Evolutionary conservation across 495 filamentous ascomycete genomes (phyloP).

Genomic region (Penicillium robsamsonii): DNA sequence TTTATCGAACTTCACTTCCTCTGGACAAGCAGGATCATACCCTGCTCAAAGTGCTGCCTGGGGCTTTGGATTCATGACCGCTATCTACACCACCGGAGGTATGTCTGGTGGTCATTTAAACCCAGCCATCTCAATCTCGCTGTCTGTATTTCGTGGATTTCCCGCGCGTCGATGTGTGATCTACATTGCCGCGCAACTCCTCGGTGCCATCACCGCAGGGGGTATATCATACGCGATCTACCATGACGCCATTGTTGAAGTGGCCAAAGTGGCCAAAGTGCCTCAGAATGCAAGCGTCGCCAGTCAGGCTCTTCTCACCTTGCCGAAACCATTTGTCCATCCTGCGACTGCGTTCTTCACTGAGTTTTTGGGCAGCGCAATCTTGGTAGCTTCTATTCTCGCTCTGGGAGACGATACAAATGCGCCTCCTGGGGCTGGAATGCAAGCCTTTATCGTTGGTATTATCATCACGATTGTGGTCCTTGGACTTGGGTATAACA

Average conservation of each 20-base stretch:
- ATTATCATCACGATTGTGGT: conserved; percentile 13
- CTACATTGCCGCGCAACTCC: conserved; percentile 47
- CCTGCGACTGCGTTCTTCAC: conserved; percentile 43
- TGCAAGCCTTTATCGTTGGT: conserved; percentile 26
- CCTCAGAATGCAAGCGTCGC: conserved; percentile 27
- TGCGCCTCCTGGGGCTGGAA: conserved; percentile 25
- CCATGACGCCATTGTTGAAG: conserved; percentile 36
- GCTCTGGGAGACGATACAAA: conserved; percentile 28
- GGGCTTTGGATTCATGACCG: conserved; percentile 48
- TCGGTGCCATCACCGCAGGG: conserved; percentile 47
- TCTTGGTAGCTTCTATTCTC: conserved; percentile 22
- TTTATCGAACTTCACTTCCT: conserved; percentile 9
- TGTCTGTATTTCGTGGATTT: conserved; percentile 53
- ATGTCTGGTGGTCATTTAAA: conserved; percentile 57
- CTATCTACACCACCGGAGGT: conserved; percentile 52
- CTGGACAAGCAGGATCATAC: conserved; percentile 15
- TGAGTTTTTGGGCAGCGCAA: conserved; percentile 23
- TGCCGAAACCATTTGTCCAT: conserved; percentile 50
- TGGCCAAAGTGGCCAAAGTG: conserved; percentile 19
- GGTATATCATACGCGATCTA: conserved; percentile 48
- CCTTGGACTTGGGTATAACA: conserved; percentile 23
- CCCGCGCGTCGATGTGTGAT: conserved; percentile 46
- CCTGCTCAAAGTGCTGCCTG: conserved; percentile 25
- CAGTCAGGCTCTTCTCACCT: conserved; percentile 40
- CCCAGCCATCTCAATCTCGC: conserved; percentile 54